A percentile compares a stretch with the other conserved stretches of the same genome.
These are phyloP conservation scores for Heracleum sosnowskyi DNA, from an alignment of 129 eudicot genomes.

Conservation along the genomic window DNA sequence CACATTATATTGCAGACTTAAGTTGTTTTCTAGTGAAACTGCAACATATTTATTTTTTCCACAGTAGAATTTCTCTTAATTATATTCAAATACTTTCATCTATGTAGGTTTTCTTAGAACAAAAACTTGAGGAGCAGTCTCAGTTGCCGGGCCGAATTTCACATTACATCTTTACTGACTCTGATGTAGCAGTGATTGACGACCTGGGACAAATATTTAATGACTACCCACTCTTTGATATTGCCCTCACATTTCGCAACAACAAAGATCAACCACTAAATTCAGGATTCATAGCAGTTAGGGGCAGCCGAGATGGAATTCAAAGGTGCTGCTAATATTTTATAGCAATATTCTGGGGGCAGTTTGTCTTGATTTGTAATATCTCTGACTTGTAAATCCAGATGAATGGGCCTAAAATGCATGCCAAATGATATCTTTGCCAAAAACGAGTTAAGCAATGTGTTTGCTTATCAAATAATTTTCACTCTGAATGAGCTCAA, in stretches of 20 bases:
- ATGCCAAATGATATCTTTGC: not conserved
- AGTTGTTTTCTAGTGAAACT: not conserved
- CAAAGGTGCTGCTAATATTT: conserved; percentile 35
- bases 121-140: conserved; percentile 51
- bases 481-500: not conserved
- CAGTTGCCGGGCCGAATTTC: conserved; percentile 24
- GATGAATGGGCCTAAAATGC: not conserved
- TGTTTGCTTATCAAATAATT: not conserved
- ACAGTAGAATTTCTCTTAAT: not conserved
- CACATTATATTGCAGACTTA: not conserved
- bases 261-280: conserved; percentile 92
- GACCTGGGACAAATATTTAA: conserved; percentile 61
- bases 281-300: conserved; percentile 95
- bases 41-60: not conserved
- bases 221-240: conserved; percentile 51
- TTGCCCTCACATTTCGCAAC: conserved; percentile 94
- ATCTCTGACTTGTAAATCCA: not conserved
- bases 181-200: conserved; percentile 80
- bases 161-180: conserved; percentile 75
- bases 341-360: not conserved
- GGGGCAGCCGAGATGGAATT: conserved; percentile 71
- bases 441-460: not conserved
- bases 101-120: conserved; percentile 65
- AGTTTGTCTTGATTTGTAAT: not conserved
- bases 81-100: not conserved